These are phyloP conservation scores for Trypanosoma scelopori DNA, from an alignment of 208 protist genomes.

Conservation along the genomic window DNA sequence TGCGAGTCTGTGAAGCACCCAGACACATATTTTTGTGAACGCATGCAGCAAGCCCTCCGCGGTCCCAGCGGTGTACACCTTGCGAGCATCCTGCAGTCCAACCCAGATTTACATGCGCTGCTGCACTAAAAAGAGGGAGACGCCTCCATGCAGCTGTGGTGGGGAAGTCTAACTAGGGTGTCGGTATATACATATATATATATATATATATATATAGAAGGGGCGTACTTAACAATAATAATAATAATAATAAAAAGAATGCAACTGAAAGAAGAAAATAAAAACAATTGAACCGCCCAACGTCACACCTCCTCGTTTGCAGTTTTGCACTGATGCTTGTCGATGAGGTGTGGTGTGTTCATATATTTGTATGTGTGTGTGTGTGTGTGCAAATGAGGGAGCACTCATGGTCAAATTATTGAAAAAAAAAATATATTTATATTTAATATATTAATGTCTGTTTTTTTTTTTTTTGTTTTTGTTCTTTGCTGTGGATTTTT, in stretches of 20 bases:
- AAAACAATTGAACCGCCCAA: too few species aligned
- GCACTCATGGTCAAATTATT: too few species aligned
- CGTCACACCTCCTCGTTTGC: not conserved
- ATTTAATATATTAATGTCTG: too few species aligned
- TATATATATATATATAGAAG: not conserved
- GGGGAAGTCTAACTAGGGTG: not conserved
- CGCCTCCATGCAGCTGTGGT: not conserved
- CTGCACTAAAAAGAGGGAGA: constrained; percentile 37
- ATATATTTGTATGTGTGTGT: not conserved
- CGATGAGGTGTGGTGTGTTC: not conserved
- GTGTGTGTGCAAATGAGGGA: constrained; percentile 14
- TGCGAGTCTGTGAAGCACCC: constrained; percentile 65
- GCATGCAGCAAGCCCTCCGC: constrained; percentile 50
- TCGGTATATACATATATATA: not conserved
- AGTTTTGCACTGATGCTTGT: constrained; percentile 16
- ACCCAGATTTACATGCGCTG: constrained; percentile 46
- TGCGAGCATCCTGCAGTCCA: constrained; percentile 33
- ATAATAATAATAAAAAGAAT: too few species aligned
- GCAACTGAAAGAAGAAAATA: too few species aligned
- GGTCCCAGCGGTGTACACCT: constrained; percentile 42
- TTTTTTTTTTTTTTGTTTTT: constrained; percentile 14
- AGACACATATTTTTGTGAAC: constrained; percentile 58
- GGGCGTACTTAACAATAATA: too few species aligned
- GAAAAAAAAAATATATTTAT: too few species aligned
- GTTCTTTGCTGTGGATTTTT: constrained; percentile 13